phyloP scores from a whole-genome alignment of 2,329 filamentous ascomycete species.

The Mariannaea elegans region DNA sequence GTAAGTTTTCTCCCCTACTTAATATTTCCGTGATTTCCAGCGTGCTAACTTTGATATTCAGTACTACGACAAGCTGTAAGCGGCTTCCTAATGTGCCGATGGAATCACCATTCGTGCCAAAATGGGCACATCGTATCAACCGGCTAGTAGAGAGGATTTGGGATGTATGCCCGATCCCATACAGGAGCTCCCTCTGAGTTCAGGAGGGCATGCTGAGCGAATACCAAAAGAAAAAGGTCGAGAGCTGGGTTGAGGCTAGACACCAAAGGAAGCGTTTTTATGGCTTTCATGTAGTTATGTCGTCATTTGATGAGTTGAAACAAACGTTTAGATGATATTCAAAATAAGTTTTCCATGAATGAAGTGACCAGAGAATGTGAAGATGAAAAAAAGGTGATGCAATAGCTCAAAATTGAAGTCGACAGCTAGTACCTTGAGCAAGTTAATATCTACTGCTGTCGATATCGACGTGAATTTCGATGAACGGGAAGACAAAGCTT shows the following conservation, averaged over 20 bases:
- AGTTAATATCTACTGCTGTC: too few relatives aligned
- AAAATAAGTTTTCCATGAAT: slow-evolving; percentile 11
- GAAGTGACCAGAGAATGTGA: not conserved
- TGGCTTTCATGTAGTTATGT: slow-evolving; percentile 53
- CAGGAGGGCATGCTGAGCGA: slow-evolving; percentile 44
- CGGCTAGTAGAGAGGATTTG: slow-evolving; percentile 47
- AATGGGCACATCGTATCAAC: slow-evolving; percentile 53
- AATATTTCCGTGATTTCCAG: not conserved
- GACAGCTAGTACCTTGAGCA: too few relatives aligned
- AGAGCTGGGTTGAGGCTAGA: slow-evolving; percentile 49
- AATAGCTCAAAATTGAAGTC: too few relatives aligned
- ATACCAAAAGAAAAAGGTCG: slow-evolving; percentile 44
- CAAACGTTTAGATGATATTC: slow-evolving; percentile 44
- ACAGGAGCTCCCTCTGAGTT: slow-evolving; percentile 38
- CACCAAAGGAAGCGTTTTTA: slow-evolving; percentile 48
- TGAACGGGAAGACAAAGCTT: too few relatives aligned
- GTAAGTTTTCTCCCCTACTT: slow-evolving; percentile 66
- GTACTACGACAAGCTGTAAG: slow-evolving; percentile 99
- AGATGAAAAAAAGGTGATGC: too few relatives aligned
- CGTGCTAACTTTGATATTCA: slow-evolving; percentile 49
- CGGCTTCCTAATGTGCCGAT: slow-evolving; percentile 54
- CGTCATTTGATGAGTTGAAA: slow-evolving; percentile 51
- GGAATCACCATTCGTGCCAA: slow-evolving; percentile 56
- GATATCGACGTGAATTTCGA: too few relatives aligned
- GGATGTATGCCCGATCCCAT: slow-evolving; percentile 40